Base-by-base conservation (phyloP, 1,139 yeast species). In the Scheffersomyces lignicola region DNA sequence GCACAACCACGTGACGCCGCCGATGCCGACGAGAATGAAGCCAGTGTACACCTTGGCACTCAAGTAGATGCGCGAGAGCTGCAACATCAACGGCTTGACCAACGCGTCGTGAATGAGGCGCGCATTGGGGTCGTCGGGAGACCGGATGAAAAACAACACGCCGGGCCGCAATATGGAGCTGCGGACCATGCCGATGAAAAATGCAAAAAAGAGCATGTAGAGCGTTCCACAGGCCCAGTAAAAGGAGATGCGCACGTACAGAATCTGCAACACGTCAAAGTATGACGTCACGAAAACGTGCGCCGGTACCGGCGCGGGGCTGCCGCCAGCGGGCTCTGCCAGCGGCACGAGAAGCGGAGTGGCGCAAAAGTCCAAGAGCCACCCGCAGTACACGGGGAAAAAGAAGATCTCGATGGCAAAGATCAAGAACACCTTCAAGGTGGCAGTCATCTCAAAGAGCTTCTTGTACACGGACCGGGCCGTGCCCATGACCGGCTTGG, bases 91-190 rank as follows among this genome's bases (percentile, higher is more conserved):
- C 1, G 96, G 87, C 44, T 85, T 80, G 36, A 84, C 83, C 41
- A 92, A 62, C 1, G 95, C 94, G 54, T 90, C 96, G 46, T 88
- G 92, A 31, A 92, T 75, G n/a, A 94, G 76, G 43, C 92, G 78
- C 29, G 89, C 82, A 48, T 88, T 84, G 20, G 96, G 96, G 54
- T 92, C 97, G 48, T 90, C 96, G 2, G 97, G 96, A 21, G 95
- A 89, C 44, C 96, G 73, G 38, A 94, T 86, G 61, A 94, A 92
- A 58, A 80, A 92, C 29, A 92, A 65, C 3, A 88, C 96, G 5
- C 98, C 99, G 0, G 87, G 83, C 37, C 99, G 76, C 45, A 92
- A 73, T 28, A 89, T 80, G 37, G 68, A 63, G 28, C 74, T 66
- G 43, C 98, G 72, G 23, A 83, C 73, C 88, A 89, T 83, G 5